Conservation (phyloP, 2,329 filamentous ascomycete genomes). For the Neonectria hederae region DNA sequence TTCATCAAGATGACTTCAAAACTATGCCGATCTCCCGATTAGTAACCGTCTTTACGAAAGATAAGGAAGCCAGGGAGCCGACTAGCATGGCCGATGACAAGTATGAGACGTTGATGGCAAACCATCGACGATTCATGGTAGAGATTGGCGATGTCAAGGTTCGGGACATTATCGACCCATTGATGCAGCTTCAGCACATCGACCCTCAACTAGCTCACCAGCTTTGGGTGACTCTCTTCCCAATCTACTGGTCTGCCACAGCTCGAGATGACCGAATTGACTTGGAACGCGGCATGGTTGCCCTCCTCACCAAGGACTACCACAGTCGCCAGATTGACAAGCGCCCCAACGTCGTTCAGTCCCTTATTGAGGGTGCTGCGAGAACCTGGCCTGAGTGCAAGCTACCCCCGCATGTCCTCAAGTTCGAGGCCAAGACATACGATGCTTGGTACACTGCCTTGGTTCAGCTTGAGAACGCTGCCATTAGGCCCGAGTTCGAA, state of each 20-base stretch:
- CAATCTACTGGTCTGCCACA: slow-evolving; percentile 91
- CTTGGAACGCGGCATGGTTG: slow-evolving; percentile 90
- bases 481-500: slow-evolving; percentile 84
- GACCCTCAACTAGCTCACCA: slow-evolving; percentile 84
- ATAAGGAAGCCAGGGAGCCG: slow-evolving; percentile 73
- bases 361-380: slow-evolving; percentile 86
- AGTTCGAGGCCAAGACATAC: slow-evolving; percentile 92
- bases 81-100: slow-evolving; percentile 82
- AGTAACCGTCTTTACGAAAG: slow-evolving; percentile 77
- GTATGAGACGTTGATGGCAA: slow-evolving; percentile 80
- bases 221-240: slow-evolving; percentile 91
- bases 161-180: slow-evolving; percentile 87
- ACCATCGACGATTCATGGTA: slow-evolving; percentile 82
- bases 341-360: slow-evolving; percentile 94
- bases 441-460: slow-evolving; percentile 98
- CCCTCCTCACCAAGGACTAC: slow-evolving; percentile 91
- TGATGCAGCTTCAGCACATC: slow-evolving; percentile 91
- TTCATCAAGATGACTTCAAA: slow-evolving; percentile 86
- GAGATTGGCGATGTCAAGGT: slow-evolving; percentile 88
- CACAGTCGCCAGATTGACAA: slow-evolving; percentile 94
- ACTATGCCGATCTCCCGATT: slow-evolving; percentile 78
- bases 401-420: slow-evolving; percentile 94
- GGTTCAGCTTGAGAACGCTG: slow-evolving; percentile 87
- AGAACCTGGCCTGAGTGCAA: slow-evolving; percentile 88
- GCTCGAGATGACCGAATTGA: slow-evolving; percentile 89